phyloP scores from a whole-genome alignment of 179 eudicot genomes.

The Actinidia polygama region DNA sequence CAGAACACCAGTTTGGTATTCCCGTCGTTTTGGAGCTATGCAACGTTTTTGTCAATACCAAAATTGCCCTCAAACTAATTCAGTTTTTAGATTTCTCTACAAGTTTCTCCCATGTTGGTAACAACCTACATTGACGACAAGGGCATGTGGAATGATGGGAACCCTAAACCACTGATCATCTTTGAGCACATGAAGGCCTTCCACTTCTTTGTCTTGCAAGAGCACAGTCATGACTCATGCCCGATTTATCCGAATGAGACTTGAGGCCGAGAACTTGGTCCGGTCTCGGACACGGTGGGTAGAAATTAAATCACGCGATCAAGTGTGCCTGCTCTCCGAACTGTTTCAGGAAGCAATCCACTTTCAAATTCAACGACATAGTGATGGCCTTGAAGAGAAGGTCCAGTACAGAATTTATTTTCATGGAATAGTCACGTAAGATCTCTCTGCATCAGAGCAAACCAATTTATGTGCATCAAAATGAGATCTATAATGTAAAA shows the following conservation, averaged over 20 bases:
- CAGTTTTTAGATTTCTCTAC: no score
- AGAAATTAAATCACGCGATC: constrained; percentile 45
- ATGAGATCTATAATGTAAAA: neutral
- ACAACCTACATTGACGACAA: constrained; percentile 48
- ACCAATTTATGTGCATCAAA: neutral
- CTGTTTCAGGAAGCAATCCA: constrained; percentile 33
- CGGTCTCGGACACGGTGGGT: constrained; percentile 51
- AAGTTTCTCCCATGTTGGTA: no score
- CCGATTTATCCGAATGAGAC: constrained; percentile 59
- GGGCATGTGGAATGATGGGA: constrained; percentile 49
- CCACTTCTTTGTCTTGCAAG: constrained; percentile 51
- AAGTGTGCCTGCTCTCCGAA: constrained; percentile 34
- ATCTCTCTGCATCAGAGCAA: constrained; percentile 30
- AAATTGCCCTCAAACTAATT: no score
- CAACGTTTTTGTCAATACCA: no score
- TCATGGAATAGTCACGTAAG: constrained; percentile 32
- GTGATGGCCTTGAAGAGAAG: constrained; percentile 44
- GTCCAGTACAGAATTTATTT: constrained; percentile 23
- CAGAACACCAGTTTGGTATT: no score
- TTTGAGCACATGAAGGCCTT: constrained; percentile 67
- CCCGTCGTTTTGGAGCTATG: no score
- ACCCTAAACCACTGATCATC: constrained; percentile 58
- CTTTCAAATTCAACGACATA: constrained; percentile 41
- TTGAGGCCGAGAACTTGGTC: constrained; percentile 50
- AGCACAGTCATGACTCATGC: constrained; percentile 49